Evolutionary conservation across 441 rosid species (phyloP).

Genomic region (Pelargonium fulgidum): DNA sequence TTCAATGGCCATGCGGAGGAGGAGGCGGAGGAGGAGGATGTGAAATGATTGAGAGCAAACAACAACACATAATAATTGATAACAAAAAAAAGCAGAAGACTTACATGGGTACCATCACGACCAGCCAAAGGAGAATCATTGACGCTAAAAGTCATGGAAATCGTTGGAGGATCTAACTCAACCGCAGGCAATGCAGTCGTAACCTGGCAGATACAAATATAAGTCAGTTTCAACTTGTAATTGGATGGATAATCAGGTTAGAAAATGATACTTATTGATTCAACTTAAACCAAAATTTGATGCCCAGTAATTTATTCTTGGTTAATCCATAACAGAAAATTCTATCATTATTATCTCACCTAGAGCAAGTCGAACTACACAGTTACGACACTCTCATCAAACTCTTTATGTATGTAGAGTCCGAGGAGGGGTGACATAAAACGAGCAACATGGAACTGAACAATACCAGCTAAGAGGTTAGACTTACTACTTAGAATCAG

Average conservation of each 20-base stretch:
- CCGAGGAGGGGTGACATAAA: not conserved
- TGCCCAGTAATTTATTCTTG: not conserved
- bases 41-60: not conserved
- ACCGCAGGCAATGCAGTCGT: slow-evolving; percentile 67
- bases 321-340: not conserved
- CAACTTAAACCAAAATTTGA: not conserved
- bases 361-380: not conserved
- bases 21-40: not conserved
- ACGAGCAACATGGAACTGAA: not conserved
- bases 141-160: slow-evolving; percentile 95
- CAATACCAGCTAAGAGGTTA: not conserved
- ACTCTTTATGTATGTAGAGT: not conserved
- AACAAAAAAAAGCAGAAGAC: slow-evolving; percentile 26
- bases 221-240: slow-evolving; percentile 4
- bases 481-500: not conserved
- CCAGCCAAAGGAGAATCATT: slow-evolving; percentile 97
- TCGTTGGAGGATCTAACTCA: slow-evolving; percentile 94
- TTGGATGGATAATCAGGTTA: not conserved
- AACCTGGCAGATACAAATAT: slow-evolving; percentile 41
- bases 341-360: not conserved
- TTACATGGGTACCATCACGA: slow-evolving; percentile 83
- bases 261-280: not conserved
- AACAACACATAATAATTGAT: not conserved
- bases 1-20: not conserved
- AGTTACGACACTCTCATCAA: not conserved